Percentiles rank a stretch among this genome's conserved stretches.
phyloP scores from a whole-genome alignment of 306 rosid species.

The Psophocarpus tetragonolobus region DNA sequence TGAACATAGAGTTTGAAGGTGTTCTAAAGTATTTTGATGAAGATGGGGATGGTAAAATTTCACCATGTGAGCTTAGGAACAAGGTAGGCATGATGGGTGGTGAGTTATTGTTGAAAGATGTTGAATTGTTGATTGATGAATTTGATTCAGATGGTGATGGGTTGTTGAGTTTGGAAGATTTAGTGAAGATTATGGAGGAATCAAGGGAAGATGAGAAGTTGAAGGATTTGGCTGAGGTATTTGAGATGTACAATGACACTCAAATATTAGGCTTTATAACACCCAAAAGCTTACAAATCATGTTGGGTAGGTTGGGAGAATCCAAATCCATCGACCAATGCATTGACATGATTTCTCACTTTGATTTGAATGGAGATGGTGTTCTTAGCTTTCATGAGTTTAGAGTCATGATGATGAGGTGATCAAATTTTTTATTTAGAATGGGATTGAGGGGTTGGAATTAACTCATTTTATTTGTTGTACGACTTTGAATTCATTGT shows the following conservation, averaged over 20 bases:
- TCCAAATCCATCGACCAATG: conserved; percentile 9
- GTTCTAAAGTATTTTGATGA: conserved; percentile 60
- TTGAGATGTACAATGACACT: conserved; percentile 17
- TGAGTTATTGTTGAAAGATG: conserved; percentile 42
- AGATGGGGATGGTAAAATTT: conserved; percentile 67
- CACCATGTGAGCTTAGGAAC: conserved; percentile 40
- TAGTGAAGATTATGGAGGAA: not conserved
- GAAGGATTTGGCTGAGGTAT: conserved; percentile 15
- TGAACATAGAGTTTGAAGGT: conserved; percentile 25
- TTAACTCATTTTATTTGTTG: no score
- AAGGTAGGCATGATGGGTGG: conserved; percentile 44
- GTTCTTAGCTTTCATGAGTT: conserved; percentile 31
- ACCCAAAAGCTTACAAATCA: conserved; percentile 9
- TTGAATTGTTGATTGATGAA: conserved; percentile 40
- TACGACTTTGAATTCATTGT: no score
- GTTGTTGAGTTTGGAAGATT: conserved; percentile 24
- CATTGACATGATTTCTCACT: conserved; percentile 49
- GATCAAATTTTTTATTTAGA: no score
- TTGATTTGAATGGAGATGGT: conserved; percentile 71
- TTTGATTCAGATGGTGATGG: conserved; percentile 56
- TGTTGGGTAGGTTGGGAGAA: conserved; percentile 21
- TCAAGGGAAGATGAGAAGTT: conserved; percentile 5
- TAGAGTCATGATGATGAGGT: conserved; percentile 53
- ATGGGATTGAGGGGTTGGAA: no score
- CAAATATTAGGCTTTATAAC: conserved; percentile 1